These are phyloP conservation scores for Polytrichum formosum DNA, from an alignment of 225 moss, liverwort and hornwort genomes.

Conservation along the genomic window DNA sequence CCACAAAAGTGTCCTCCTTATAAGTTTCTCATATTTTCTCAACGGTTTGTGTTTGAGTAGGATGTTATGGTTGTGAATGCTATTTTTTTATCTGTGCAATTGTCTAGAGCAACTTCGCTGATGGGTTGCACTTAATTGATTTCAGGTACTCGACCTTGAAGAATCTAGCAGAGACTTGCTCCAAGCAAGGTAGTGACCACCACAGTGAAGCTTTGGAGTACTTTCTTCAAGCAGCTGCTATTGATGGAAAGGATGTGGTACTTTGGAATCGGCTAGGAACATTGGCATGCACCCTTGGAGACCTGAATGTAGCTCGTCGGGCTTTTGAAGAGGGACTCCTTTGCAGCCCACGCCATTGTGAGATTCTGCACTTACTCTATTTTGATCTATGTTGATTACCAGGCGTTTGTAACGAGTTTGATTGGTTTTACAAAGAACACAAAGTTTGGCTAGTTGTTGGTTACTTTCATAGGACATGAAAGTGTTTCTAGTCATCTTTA, in stretches of 20 bases:
- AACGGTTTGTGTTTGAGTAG: too few relatives aligned
- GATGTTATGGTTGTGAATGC: too few relatives aligned
- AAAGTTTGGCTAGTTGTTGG: too few relatives aligned
- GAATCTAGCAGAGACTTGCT: slow-evolving; percentile 81
- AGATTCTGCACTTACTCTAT: slow-evolving; percentile 16
- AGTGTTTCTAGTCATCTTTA: too few relatives aligned
- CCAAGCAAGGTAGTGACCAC: slow-evolving; percentile 76
- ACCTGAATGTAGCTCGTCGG: slow-evolving; percentile 79
- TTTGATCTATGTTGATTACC: too few relatives aligned
- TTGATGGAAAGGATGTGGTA: slow-evolving; percentile 88
- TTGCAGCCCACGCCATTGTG: slow-evolving; percentile 96
- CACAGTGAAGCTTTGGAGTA: slow-evolving; percentile 80
- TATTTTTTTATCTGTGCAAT: too few relatives aligned
- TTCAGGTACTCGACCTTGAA: slow-evolving; percentile 82
- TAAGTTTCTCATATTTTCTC: neutral
- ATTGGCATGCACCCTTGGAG: slow-evolving; percentile 86
- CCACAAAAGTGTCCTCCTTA: too few relatives aligned
- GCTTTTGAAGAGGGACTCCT: slow-evolving; percentile 95
- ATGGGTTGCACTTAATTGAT: too few relatives aligned
- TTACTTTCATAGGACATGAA: too few relatives aligned
- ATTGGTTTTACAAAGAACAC: too few relatives aligned
- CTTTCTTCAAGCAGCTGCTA: slow-evolving; percentile 88
- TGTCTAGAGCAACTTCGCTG: too few relatives aligned
- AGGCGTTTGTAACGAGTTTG: too few relatives aligned
- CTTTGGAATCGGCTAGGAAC: slow-evolving; percentile 96